Evolutionary conservation across 139 green algal genomes (phyloP).

Genomic region (Coccomyxa sp.): DNA sequence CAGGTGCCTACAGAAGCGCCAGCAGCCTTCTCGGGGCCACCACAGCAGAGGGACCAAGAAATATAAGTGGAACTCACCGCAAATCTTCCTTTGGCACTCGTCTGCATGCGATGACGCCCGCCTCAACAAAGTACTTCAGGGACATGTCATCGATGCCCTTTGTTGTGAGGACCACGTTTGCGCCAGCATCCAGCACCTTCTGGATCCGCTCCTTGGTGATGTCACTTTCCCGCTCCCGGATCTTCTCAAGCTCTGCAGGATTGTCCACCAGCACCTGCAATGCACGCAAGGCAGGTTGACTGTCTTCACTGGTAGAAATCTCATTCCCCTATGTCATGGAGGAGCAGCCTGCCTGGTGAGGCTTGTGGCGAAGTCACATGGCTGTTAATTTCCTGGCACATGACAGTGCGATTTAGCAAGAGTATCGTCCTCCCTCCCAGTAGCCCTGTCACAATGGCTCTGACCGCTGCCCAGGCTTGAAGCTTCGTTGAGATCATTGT

Average conservation of each 20-base stretch:
- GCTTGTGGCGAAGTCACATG: too few species aligned
- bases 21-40: too few species aligned
- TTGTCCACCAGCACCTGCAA: constrained; percentile 84
- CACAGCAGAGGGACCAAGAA: not conserved
- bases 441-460: too few species aligned
- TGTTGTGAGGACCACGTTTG: constrained; percentile 97
- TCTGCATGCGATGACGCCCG: constrained; percentile 82
- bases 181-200: constrained; percentile 87
- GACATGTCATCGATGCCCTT: constrained; percentile 99
- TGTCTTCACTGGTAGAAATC: not conserved
- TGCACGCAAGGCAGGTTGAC: too few species aligned
- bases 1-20: too few species aligned
- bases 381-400: too few species aligned
- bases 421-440: too few species aligned
- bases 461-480: too few species aligned
- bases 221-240: constrained; percentile 89
- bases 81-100: constrained; percentile 96
- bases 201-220: constrained; percentile 96
- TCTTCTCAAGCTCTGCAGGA: constrained; percentile 93
- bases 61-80: constrained; percentile 34
- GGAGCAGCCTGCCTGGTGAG: too few species aligned
- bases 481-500: too few species aligned
- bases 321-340: too few species aligned
- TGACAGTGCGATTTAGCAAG: too few species aligned
- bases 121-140: constrained; percentile 99